Evolutionary conservation across 306 rosid genomes (phyloP).

Genomic region (Luffa acutangula): DNA sequence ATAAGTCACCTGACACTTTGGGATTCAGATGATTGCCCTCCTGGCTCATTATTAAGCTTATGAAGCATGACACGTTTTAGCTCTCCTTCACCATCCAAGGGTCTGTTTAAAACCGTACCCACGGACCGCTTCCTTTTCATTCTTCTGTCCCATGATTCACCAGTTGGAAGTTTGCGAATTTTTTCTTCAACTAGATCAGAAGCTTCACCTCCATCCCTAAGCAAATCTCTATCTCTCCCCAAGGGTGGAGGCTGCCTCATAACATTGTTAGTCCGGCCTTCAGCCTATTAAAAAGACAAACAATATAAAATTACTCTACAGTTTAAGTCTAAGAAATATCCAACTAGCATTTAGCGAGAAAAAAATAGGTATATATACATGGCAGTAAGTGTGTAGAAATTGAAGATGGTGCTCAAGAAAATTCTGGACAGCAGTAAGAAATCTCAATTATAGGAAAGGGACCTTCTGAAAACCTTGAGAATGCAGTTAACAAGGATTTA

Average conservation of each 20-base stretch:
- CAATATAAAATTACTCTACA: neutral
- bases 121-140: constrained; percentile 70
- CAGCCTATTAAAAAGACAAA: constrained; percentile 34
- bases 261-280: constrained; percentile 40
- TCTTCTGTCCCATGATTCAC: constrained; percentile 70
- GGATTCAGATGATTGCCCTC: constrained; percentile 40
- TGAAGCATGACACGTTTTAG: constrained; percentile 41
- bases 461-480: neutral
- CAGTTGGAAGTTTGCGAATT: constrained; percentile 56
- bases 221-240: constrained; percentile 54
- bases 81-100: constrained; percentile 59
- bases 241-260: constrained; percentile 40
- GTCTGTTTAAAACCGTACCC: constrained; percentile 41
- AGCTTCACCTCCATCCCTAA: constrained; percentile 45
- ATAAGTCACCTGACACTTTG: constrained; percentile 58
- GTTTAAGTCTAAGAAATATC: neutral
- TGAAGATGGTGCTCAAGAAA: neutral
- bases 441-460: neutral
- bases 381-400: neutral
- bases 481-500: neutral
- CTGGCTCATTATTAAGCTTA: constrained; percentile 49
- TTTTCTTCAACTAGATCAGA: constrained; percentile 67
- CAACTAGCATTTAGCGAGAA: neutral
- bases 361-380: neutral
- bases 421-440: neutral